Evolutionary conservation across 2,329 filamentous ascomycete species (phyloP).

Genomic region (Aspergillus aculeatinus): DNA sequence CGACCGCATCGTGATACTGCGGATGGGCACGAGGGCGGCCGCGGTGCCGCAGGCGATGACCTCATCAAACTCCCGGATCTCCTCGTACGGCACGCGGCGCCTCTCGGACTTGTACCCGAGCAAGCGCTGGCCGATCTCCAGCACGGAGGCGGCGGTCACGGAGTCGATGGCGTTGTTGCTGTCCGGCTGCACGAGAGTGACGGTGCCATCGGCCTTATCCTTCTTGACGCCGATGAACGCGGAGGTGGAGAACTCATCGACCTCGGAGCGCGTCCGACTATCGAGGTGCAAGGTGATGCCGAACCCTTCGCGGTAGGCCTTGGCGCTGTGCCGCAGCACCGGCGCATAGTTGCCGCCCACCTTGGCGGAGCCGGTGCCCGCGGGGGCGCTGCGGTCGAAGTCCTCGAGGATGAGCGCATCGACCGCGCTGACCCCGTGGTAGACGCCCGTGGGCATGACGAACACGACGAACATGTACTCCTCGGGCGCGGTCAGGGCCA

Average conservation of each 20-base stretch:
- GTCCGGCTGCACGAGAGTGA: constrained; percentile 82
- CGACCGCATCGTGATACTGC: constrained; percentile 75
- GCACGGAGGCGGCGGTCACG: constrained; percentile 77
- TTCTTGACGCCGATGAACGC: constrained; percentile 81
- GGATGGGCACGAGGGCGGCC: constrained; percentile 85
- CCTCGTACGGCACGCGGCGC: constrained; percentile 61
- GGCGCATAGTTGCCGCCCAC: constrained; percentile 95
- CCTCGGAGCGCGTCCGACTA: constrained; percentile 75
- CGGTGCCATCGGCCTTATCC: constrained; percentile 51
- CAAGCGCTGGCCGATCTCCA: constrained; percentile 66
- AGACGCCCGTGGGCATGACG: constrained; percentile 88
- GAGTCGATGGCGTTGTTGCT: constrained; percentile 84
- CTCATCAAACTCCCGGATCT: constrained; percentile 66
- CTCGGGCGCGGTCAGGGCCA: constrained; percentile 82
- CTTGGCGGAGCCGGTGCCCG: constrained; percentile 88
- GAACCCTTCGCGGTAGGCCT: constrained; percentile 73
- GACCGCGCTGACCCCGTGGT: constrained; percentile 88
- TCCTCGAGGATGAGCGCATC: constrained; percentile 84
- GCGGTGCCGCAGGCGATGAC: constrained; percentile 91
- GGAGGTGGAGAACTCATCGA: constrained; percentile 95
- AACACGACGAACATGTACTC: constrained; percentile 91
- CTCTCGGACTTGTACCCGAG: constrained; percentile 85
- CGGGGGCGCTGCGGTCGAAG: constrained; percentile 89
- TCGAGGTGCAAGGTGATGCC: constrained; percentile 96
- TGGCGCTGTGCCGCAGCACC: constrained; percentile 82